phyloP scores from a whole-genome alignment of 768 basidiomycete species.

The Hebeloma cylindrosporum region DNA sequence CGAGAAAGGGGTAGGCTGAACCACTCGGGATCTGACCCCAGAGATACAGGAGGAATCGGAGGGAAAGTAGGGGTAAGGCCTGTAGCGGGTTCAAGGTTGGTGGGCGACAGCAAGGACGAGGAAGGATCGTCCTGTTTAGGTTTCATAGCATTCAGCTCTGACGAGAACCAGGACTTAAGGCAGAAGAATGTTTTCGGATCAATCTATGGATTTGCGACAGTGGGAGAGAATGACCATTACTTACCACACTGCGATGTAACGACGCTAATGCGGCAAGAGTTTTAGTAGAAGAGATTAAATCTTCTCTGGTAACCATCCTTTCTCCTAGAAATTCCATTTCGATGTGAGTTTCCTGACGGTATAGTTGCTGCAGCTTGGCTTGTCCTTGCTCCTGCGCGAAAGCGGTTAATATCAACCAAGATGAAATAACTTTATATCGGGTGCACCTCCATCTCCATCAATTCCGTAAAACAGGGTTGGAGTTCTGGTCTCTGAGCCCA shows the following conservation, averaged over 20 bases:
- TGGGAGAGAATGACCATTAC: slow-evolving; percentile 29
- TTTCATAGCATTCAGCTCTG: slow-evolving; percentile 68
- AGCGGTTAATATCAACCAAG: too few relatives aligned
- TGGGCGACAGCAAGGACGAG: slow-evolving; percentile 53
- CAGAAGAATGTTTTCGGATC: not conserved
- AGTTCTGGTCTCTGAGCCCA: slow-evolving; percentile 89
- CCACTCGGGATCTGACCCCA: slow-evolving; percentile 41
- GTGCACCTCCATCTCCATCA: slow-evolving; percentile 55
- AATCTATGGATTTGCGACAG: not conserved
- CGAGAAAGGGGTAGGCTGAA: slow-evolving; percentile 75
- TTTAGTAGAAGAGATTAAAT: slow-evolving; percentile 70
- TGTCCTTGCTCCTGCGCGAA: slow-evolving; percentile 42
- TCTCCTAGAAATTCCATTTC: slow-evolving; percentile 69
- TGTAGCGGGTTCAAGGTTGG: slow-evolving; percentile 49
- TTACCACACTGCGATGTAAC: slow-evolving; percentile 84
- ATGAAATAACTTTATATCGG: too few relatives aligned
- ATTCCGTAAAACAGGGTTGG: slow-evolving; percentile 67
- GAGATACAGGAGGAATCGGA: slow-evolving; percentile 42
- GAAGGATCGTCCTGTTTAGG: slow-evolving; percentile 53
- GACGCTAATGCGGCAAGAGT: slow-evolving; percentile 75
- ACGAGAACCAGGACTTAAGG: slow-evolving; percentile 80
- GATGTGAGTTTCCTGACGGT: slow-evolving; percentile 75
- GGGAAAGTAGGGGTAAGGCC: slow-evolving; percentile 50
- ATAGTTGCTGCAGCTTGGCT: slow-evolving; percentile 53
- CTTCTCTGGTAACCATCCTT: slow-evolving; percentile 51